Conservation (phyloP, 1,139 yeast genomes). For the Meyerozyma sp. region DNA sequence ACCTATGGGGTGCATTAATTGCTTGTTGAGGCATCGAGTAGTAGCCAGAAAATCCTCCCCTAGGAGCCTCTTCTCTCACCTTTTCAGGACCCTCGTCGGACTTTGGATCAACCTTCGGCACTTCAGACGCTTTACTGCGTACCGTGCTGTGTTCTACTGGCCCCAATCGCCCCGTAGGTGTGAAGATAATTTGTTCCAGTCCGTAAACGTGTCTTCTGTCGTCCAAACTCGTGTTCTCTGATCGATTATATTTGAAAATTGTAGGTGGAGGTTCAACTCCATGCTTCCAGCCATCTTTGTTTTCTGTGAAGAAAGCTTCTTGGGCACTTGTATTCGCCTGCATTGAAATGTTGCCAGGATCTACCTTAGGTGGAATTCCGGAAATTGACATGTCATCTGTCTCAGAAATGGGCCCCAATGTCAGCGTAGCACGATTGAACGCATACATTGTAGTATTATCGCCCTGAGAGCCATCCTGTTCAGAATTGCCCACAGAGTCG, state of each 20-base stretch:
- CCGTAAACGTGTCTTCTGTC: neutral
- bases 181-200: neutral
- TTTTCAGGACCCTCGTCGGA: neutral
- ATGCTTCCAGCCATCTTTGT: neutral
- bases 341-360: neutral
- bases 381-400: neutral
- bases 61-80: neutral
- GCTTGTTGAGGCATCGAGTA: slow-evolving; percentile 2
- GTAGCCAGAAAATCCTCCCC: slow-evolving; percentile 1
- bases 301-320: neutral
- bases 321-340: neutral
- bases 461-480: neutral
- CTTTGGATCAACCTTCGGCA: neutral
- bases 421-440: neutral
- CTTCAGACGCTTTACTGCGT: neutral
- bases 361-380: neutral
- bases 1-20: neutral
- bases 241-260: neutral
- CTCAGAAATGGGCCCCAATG: neutral
- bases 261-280: neutral
- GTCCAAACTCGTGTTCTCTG: neutral
- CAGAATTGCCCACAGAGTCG: neutral
- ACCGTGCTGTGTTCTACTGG: neutral
- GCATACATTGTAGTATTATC: neutral
- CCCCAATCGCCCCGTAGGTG: neutral